phyloP scores from a whole-genome alignment of 2,329 filamentous ascomycete genomes.

The Ilyonectria sp. region DNA sequence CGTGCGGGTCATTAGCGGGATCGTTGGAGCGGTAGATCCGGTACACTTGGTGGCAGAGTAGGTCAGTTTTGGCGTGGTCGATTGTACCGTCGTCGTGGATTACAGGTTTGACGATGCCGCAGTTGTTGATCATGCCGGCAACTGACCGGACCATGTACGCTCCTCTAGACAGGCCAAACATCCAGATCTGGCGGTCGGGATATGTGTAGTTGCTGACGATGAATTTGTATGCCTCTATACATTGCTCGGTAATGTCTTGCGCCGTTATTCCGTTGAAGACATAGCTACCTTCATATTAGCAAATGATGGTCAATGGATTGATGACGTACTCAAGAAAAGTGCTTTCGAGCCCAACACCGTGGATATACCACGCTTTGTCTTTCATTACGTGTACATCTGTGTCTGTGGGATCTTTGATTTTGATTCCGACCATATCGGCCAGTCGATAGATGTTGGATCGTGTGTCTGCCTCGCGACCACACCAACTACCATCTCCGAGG shows the following conservation, averaged over 20 bases:
- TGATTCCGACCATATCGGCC: constrained; percentile 35
- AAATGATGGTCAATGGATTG: background rate
- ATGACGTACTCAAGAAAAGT: constrained; percentile 21
- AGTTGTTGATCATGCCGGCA: constrained; percentile 50
- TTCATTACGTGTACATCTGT: constrained; percentile 13
- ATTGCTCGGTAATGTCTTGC: constrained; percentile 28
- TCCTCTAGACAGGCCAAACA: constrained; percentile 49
- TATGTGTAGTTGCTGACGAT: constrained; percentile 39
- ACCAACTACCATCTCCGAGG: constrained; percentile 43
- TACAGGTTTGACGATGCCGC: constrained; percentile 42
- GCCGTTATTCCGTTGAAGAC: constrained; percentile 34
- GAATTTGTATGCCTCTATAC: constrained; percentile 33
- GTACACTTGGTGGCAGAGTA: constrained; percentile 41
- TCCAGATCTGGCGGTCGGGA: constrained; percentile 42
- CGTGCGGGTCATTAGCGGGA: constrained; percentile 35
- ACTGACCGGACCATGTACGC: constrained; percentile 45
- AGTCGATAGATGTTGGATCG: constrained; percentile 37
- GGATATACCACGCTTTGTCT: constrained; percentile 21
- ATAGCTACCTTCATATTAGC: constrained; percentile 17
- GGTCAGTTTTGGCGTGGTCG: background rate
- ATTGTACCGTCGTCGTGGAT: constrained; percentile 13
- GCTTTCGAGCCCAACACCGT: constrained; percentile 21
- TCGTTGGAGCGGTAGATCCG: constrained; percentile 41
- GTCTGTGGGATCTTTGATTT: constrained; percentile 1
- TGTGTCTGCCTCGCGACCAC: constrained; percentile 36